Percentiles rank a stretch among this genome's conserved stretches.
Conservation (phyloP, 805 yeast genomes). For the Ogataea nitratoaversa region DNA sequence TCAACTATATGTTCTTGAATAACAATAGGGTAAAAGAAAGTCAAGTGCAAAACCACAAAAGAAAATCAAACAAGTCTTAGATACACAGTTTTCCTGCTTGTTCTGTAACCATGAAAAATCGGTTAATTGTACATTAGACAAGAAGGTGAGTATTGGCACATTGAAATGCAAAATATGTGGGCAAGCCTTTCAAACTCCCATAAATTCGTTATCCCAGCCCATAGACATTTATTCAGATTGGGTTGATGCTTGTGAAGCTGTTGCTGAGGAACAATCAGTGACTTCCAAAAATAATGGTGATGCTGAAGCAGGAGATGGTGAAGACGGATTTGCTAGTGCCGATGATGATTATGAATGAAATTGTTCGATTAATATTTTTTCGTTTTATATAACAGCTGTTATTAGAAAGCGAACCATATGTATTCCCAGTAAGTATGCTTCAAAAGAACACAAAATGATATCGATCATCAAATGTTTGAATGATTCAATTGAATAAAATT, state of each 20-base stretch:
- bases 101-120: conserved; percentile 96
- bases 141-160: conserved; percentile 78
- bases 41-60: conserved; percentile 79
- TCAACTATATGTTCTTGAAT: too few species aligned
- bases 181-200: conserved; percentile 84
- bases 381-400: too few species aligned
- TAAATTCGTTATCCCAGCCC: conserved; percentile 80
- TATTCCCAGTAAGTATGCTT: too few species aligned
- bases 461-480: too few species aligned
- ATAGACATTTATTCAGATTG: conserved; percentile 95
- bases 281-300: conserved; percentile 21
- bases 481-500: too few species aligned
- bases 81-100: conserved; percentile 81
- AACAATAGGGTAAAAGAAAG: conserved; percentile 51
- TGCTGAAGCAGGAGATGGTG: conserved; percentile 19
- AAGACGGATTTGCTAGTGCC: conserved; percentile 13
- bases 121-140: conserved; percentile 83
- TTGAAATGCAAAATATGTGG: conserved; percentile 91
- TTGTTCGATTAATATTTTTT: too few species aligned
- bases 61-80: conserved; percentile 72
- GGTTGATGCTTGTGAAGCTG: conserved; percentile 94
- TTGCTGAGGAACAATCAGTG: conserved; percentile 56
- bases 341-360: conserved; percentile 19
- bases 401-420: too few species aligned
- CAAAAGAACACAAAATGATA: too few species aligned